phyloP scores from a whole-genome alignment of 768 basidiomycete species.

The Scleroderma bovista region DNA sequence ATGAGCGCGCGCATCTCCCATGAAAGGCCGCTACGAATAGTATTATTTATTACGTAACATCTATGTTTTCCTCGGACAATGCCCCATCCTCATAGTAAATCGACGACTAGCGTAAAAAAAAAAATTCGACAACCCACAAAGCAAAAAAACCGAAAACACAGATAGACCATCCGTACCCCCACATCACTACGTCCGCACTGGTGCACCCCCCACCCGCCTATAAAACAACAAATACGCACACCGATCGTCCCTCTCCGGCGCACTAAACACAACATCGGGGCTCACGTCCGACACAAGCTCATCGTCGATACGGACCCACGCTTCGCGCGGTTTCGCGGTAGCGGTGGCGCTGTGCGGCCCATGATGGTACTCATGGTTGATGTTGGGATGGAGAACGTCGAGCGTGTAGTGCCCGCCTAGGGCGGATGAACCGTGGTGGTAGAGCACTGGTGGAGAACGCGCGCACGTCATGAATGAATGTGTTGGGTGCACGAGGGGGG shows the following conservation, averaged over 20 bases:
- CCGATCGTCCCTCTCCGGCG: conserved; percentile 48
- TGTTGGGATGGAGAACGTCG: conserved; percentile 74
- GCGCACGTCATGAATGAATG: no score
- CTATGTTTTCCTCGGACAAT: no score
- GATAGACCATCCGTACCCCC: no score
- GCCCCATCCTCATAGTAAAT: no score
- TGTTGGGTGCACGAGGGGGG: not conserved
- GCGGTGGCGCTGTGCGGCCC: conserved; percentile 19
- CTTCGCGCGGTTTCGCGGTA: conserved; percentile 44
- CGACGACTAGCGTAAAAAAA: no score
- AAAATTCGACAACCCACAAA: not conserved
- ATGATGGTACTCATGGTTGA: conserved; percentile 29
- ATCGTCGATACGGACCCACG: conserved; percentile 94
- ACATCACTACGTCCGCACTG: conserved; percentile 7
- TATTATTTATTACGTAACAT: no score
- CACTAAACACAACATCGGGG: conserved; percentile 65
- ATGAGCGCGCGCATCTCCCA: no score
- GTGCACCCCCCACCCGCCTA: conserved; percentile 41
- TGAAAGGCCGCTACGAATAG: no score
- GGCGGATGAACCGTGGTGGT: conserved; percentile 90
- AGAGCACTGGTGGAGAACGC: conserved; percentile 50
- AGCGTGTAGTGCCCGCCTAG: conserved; percentile 95
- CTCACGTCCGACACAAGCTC: conserved; percentile 74
- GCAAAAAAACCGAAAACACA: not conserved
- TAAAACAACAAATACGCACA: conserved; percentile 91